Conservation (phyloP, 805 yeast genomes). For the Debaryomyces tyrocola region DNA sequence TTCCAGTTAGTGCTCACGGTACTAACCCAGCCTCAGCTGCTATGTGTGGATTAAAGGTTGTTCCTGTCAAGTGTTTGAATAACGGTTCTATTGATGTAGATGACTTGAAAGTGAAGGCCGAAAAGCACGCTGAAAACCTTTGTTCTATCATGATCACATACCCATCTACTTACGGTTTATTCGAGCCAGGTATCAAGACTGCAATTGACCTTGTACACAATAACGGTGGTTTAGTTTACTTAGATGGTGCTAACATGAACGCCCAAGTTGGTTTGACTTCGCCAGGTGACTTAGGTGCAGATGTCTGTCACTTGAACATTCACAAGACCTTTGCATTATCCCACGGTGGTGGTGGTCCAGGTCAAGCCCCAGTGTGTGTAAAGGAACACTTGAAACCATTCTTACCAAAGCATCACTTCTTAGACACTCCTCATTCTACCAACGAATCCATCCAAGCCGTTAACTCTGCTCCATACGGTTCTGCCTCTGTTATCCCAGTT, state of each 20-base stretch:
- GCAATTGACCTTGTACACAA: conserved; percentile 85
- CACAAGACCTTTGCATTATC: conserved; percentile 98
- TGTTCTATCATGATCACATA: conserved; percentile 97
- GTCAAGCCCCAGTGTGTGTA: conserved; percentile 97
- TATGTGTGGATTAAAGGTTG: conserved; percentile 93
- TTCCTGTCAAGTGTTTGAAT: conserved; percentile 81
- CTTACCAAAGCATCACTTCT: conserved; percentile 76
- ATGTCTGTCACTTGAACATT: conserved; percentile 93
- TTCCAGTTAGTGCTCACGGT: conserved; percentile 97
- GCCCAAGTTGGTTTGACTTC: conserved; percentile 97
- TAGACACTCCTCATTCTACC: conserved; percentile 49
- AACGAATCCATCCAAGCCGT: conserved; percentile 68
- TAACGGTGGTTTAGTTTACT: conserved; percentile 92
- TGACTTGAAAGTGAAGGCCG: conserved; percentile 74
- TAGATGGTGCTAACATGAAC: conserved; percentile 99
- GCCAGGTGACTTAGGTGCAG: conserved; percentile 97
- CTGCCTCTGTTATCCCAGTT: conserved; percentile 90
- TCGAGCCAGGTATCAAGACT: conserved; percentile 84
- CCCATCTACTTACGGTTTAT: conserved; percentile 95
- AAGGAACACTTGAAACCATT: conserved; percentile 74
- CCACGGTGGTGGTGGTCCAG: conserved; percentile 99
- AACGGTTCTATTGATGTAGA: conserved; percentile 84
- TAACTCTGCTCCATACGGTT: conserved; percentile 92
- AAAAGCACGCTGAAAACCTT: conserved; percentile 61
- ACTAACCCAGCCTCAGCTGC: conserved; percentile 99